Percentiles rank a stretch among this genome's conserved stretches.
phyloP scores from a whole-genome alignment of 1,139 yeast species.

The Diutina rugosa region DNA sequence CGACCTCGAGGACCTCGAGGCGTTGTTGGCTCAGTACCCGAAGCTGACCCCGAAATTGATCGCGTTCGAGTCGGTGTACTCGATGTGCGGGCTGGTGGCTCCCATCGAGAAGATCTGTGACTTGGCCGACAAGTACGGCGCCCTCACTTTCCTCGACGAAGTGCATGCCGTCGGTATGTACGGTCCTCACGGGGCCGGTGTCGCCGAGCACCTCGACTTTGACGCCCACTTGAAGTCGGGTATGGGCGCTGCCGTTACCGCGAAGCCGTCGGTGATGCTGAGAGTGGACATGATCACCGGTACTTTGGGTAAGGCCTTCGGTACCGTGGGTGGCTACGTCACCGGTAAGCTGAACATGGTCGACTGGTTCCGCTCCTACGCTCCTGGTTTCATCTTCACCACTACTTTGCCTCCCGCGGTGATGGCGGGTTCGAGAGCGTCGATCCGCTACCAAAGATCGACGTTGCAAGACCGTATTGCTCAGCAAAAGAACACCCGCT shows the following conservation, averaged over 20 bases:
- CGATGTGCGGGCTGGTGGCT: constrained; percentile 96
- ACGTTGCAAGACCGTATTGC: constrained; percentile 67
- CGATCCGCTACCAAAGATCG: constrained; percentile 74
- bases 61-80: constrained; percentile 94
- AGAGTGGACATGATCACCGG: constrained; percentile 95
- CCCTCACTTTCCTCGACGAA: constrained; percentile 91
- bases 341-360: constrained; percentile 77
- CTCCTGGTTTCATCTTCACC: constrained; percentile 96
- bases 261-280: constrained; percentile 54
- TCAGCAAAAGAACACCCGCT: constrained; percentile 79
- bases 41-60: constrained; percentile 79
- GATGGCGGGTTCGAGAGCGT: constrained; percentile 89
- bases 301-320: constrained; percentile 93
- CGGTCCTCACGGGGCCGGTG: constrained; percentile 99
- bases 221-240: constrained; percentile 66
- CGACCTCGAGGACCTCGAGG: constrained; percentile 72
- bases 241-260: constrained; percentile 28
- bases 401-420: constrained; percentile 95
- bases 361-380: constrained; percentile 93
- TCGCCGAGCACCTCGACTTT: constrained; percentile 90
- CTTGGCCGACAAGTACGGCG: constrained; percentile 94
- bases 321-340: constrained; percentile 94
- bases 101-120: constrained; percentile 91
- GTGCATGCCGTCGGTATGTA: constrained; percentile 99
- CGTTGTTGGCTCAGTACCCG: constrained; percentile 66